Base-by-base conservation (phyloP, 2,329 filamentous ascomycete genomes). In the Xylariaceae sp. region DNA sequence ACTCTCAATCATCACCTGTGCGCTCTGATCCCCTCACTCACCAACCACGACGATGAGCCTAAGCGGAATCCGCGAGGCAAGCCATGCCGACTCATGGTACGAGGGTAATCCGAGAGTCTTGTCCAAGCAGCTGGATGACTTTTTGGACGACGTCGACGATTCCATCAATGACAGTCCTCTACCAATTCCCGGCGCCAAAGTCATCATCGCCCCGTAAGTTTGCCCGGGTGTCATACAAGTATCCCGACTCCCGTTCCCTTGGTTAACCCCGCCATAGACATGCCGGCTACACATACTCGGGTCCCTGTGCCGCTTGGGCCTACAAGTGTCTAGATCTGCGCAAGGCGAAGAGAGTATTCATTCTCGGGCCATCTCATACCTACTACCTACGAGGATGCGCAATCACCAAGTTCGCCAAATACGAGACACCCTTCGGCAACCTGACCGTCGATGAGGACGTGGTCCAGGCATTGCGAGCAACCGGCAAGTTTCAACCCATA, bases 341-440 rank as follows among this genome's bases (percentile, higher is more conserved):
- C 54, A 82, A 83, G 55, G 87, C 86, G 19, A 96, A 95, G 71
- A 87, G 91, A 3, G 82, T 99, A 58, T 97, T 99, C 66, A 77
- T 99, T 40, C 82, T 99, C 14, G 94, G 94, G 0, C 94, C 94
- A 2, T 97, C 93, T 1, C 94, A 99, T 66, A 90, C 93, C 45
- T 84, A 89, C 69, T 88, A 90, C 58, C 83, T 97, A 1, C 75
- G 80, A 1, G 88, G 86, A 45, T 88, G 89, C 59, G 91, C 90
- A 2, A 78, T 96, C 6, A 88, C 91, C 0, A 80, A 77, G 11
- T 91, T 90, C 66, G 78, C 76, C 31, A 75, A 78, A 54, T 94
- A 91, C 67, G 80, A 74, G 13, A 95, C 90, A 0, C 90, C 90
- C 0, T 81, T 92, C 31, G 90, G 90, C 11, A 73, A 86, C 57